Evolutionary conservation across 441 rosid species (phyloP), one percentile per base, ranked within the genome.

Genomic region (Melastoma candidum): DNA sequence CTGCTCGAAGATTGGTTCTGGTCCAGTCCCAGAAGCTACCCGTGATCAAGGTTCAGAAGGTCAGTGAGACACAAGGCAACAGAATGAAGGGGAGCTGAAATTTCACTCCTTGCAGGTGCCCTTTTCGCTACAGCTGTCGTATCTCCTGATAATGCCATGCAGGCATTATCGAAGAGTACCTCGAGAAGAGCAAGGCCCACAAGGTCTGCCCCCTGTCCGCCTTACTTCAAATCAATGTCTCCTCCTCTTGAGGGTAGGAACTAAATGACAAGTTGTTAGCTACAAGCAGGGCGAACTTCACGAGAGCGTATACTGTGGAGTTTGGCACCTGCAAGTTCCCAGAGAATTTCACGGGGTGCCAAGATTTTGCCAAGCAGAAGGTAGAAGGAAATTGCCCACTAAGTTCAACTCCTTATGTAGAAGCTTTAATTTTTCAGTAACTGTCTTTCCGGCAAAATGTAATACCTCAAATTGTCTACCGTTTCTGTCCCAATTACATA

Each of bases 311-410:
- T 77, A 92, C 98, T 0, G 98, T 92, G 13, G 66, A 92, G 60
- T 87, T 85, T 39, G 96, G 98, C 29, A 61, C 81, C 54, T 92
- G 98, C 83, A 83, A 85, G 78, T 92, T 92, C 87, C 98, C 98
- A 2, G 90, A 87, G 69, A 92, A 92, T 75, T 92, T 92, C 75
- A 87, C 98, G 12, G 98, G 96, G 43, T 87, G 96, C 80, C 98
- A 90, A 75, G 98, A 85, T 76, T 96, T 87, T 60, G 96, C 98
- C 68, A 83, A 90, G 82, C 96, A 83, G 74, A 83, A 87, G 96
- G 98, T 90, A 49, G 27, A 8, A 3, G 39, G 12, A 29, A 41
- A 17, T 17, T 17, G 22, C 22, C 22, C 36, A 29, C 36, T 29
- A 29, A 17, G 36, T 29, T 29, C 7, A 29, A 29, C 36, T 29